These are phyloP conservation scores for Erythrophleum fordii DNA, from an alignment of 306 rosid genomes.

Conservation along the genomic window DNA sequence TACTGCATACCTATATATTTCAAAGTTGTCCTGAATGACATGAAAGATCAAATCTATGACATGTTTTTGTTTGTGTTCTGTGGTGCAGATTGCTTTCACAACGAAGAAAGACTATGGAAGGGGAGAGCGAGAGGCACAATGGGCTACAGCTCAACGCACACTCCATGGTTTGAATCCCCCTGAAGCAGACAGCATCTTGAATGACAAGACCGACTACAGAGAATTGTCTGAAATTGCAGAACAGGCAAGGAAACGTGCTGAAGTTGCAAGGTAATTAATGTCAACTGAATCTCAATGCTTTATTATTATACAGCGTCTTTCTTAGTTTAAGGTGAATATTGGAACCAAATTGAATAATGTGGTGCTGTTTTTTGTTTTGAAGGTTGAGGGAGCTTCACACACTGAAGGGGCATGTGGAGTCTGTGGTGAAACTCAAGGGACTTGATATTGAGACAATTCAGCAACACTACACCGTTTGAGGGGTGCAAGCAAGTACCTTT, in stretches of 20 bases:
- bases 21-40: too few species aligned
- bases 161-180: conserved; percentile 68
- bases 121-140: conserved; percentile 79
- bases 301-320: background rate
- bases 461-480: conserved; percentile 77
- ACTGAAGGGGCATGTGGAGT: conserved; percentile 81
- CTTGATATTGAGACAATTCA: conserved; percentile 78
- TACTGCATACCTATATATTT: background rate
- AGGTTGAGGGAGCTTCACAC: conserved; percentile 89
- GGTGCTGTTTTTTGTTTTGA: background rate
- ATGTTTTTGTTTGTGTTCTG: background rate
- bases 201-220: conserved; percentile 44
- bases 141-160: conserved; percentile 77
- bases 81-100: conserved; percentile 67
- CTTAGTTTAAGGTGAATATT: background rate
- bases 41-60: background rate
- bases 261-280: conserved; percentile 62
- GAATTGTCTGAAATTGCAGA: conserved; percentile 71
- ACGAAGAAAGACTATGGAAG: conserved; percentile 76
- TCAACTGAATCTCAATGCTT: background rate
- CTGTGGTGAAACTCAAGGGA: conserved; percentile 80
- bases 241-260: conserved; percentile 74
- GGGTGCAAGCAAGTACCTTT: background rate
- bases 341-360: background rate
- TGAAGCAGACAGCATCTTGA: conserved; percentile 37